Evolutionary conservation across 805 yeast species (phyloP).

Genomic region (Wickerhamiella nectarea): DNA sequence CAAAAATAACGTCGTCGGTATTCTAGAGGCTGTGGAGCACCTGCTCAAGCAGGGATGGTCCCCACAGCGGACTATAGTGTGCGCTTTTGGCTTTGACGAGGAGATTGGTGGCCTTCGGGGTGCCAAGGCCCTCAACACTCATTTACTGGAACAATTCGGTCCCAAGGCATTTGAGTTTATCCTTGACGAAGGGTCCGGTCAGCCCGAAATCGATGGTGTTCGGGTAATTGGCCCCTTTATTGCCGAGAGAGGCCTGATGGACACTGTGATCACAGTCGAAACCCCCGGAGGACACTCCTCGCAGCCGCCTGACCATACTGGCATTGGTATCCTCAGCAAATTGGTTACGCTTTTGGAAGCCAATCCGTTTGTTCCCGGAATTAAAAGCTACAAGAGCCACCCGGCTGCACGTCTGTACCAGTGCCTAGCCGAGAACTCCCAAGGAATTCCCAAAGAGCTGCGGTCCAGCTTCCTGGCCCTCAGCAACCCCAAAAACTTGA

Average conservation of each 20-base stretch:
- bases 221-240: slow-evolving; percentile 41
- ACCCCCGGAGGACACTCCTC: slow-evolving; percentile 75
- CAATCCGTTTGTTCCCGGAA: slow-evolving; percentile 30
- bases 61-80: slow-evolving; percentile 49
- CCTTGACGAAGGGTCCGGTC: slow-evolving; percentile 57
- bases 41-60: slow-evolving; percentile 37
- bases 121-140: slow-evolving; percentile 38
- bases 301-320: slow-evolving; percentile 64
- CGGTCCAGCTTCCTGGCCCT: slow-evolving; percentile 1
- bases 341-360: slow-evolving; percentile 44
- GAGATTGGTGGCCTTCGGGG: slow-evolving; percentile 54
- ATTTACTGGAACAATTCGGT: slow-evolving; percentile 44
- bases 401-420: slow-evolving; percentile 37
- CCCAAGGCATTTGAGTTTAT: slow-evolving; percentile 43
- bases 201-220: slow-evolving; percentile 31
- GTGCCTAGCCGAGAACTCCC: slow-evolving; percentile 46
- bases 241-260: slow-evolving; percentile 49
- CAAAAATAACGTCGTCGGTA: slow-evolving; percentile 51
- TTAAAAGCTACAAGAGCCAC: slow-evolving; percentile 23
- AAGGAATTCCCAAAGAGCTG: slow-evolving; percentile 22
- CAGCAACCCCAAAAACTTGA: not conserved
- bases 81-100: slow-evolving; percentile 70
- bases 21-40: slow-evolving; percentile 49
- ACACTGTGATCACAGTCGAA: slow-evolving; percentile 34
- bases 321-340: slow-evolving; percentile 59